Evolutionary conservation across 1,284 basidiomycete genomes (phyloP), one percentile per base, ranked within the genome.

Genomic region (Tilletia caries): DNA sequence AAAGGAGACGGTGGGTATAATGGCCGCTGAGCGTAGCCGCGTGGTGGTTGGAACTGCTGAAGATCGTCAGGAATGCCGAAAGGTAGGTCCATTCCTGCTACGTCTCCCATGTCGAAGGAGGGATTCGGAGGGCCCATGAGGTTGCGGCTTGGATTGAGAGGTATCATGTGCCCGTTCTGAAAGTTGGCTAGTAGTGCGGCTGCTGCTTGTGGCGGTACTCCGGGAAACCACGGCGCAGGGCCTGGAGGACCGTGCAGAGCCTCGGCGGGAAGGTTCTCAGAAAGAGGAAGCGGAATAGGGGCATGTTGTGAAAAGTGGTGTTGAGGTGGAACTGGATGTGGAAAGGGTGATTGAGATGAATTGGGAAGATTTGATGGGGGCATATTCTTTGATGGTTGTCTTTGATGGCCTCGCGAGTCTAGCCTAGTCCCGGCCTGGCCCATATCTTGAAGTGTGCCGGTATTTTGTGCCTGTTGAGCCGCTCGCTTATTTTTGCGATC

Each of bases 401-500:
- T 27, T 4, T 64, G 69, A 46, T 64, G 64, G 25, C 64, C 44
- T 33, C 41, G 52, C 6, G 32, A 33, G 20, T 43, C 54, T 48
- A 65, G 29, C 33, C 68, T n/a, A 25, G 52, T 23, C 15, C 48
- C 25, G 54, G 3, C 13, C 33, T 67, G 54, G 4, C 54, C 65
- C n/a, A 58, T 64, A 34, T 43, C 67, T 46, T 48, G 32, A 32
- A n/a, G 66, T 8, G 20, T 32, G 70, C 66, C 69, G 23, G 66
- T 41, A 2, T 48, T 58, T 29, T 67, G 66, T 23, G 52, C 33
- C 25, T 81, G 86, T 80, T 97, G 95, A 0, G 93, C 93, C 12
- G 92, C 91, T 80, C 95, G 93, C 87, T 98, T 98, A 86, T 98
- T 98, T 87, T 96, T 95, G 75, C 95, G 87, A 83, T 98, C 95